phyloP scores from a whole-genome alignment of 169 alveolate species.

The Cryptosporidium viatorum region DNA sequence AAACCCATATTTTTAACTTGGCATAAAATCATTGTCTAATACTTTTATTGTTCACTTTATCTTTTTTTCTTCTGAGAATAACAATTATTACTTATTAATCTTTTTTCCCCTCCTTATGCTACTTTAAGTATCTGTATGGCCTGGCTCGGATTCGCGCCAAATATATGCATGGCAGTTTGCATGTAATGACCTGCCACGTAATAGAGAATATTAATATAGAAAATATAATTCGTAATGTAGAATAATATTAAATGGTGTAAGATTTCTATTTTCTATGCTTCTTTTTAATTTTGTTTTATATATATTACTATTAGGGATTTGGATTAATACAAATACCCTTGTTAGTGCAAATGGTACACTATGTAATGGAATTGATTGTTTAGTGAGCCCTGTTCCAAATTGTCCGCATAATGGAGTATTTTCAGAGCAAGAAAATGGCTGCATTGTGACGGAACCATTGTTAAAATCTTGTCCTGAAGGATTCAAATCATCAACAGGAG shows the following conservation, averaged over 20 bases:
- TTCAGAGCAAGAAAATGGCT: conserved; percentile 71
- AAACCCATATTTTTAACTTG: neutral
- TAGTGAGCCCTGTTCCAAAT: conserved; percentile 33
- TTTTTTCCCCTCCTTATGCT: neutral
- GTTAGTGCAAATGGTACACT: neutral
- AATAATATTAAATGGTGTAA: neutral
- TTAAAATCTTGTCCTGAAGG: conserved; percentile 57
- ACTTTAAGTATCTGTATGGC: too few species aligned
- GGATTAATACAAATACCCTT: neutral
- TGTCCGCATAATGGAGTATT: conserved; percentile 59
- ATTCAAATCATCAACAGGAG: conserved; percentile 18
- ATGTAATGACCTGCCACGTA: neutral
- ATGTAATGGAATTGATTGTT: conserved; percentile 38
- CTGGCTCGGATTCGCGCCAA: neutral
- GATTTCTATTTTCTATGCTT: neutral
- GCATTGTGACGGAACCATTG: conserved; percentile 49
- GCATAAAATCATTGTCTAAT: neutral
- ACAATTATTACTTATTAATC: neutral
- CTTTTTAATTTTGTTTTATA: neutral
- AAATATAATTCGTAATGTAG: neutral
- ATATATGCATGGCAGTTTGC: neutral
- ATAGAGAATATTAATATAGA: neutral
- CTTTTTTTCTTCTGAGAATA: too few species aligned
- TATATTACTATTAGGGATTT: neutral
- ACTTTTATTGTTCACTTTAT: neutral